Percentiles rank a stretch among this genome's conserved stretches.
These are phyloP conservation scores for Candida pseudoviswanathii DNA, from an alignment of 1,139 yeast species.

Conservation along the genomic window DNA sequence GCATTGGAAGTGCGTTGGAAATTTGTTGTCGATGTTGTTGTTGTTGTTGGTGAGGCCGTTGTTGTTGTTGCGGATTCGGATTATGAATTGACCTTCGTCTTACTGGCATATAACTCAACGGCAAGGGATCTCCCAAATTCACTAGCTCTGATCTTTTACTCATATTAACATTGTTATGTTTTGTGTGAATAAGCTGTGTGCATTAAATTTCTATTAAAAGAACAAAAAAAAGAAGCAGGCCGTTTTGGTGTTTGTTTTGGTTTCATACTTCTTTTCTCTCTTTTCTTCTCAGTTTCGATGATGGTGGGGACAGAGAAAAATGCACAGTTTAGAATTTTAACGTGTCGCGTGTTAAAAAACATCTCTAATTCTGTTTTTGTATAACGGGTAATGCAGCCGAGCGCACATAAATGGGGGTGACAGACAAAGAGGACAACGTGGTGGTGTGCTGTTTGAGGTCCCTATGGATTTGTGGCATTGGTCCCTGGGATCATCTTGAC, in stretches of 20 bases:
- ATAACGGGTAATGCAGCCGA: background rate
- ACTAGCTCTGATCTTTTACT: conserved; percentile 12
- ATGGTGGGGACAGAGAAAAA: background rate
- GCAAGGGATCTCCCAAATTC: conserved; percentile 39
- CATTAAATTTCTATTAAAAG: background rate
- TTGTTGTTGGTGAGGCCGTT: conserved; percentile 5
- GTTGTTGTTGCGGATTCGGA: conserved; percentile 2
- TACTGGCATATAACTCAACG: conserved; percentile 31
- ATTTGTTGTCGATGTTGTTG: background rate
- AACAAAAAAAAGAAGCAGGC: background rate
- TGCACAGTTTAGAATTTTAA: background rate
- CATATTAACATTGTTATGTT: conserved; percentile 12
- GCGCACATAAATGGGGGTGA: no score
- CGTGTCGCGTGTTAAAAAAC: conserved; percentile 6
- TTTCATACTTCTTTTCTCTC: background rate
- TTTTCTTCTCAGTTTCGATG: background rate
- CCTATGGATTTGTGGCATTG: background rate
- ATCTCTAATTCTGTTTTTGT: background rate
- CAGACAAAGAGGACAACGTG: background rate
- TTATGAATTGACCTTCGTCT: conserved; percentile 1
- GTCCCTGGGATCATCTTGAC: no score
- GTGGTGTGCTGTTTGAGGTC: background rate
- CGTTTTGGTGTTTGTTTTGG: conserved; percentile 4
- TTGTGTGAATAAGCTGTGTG: conserved; percentile 2
- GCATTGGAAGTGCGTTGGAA: conserved; percentile 6